These are phyloP conservation scores for Trichoderma semiorbis DNA, from an alignment of 2,329 filamentous ascomycete species.

Conservation along the genomic window DNA sequence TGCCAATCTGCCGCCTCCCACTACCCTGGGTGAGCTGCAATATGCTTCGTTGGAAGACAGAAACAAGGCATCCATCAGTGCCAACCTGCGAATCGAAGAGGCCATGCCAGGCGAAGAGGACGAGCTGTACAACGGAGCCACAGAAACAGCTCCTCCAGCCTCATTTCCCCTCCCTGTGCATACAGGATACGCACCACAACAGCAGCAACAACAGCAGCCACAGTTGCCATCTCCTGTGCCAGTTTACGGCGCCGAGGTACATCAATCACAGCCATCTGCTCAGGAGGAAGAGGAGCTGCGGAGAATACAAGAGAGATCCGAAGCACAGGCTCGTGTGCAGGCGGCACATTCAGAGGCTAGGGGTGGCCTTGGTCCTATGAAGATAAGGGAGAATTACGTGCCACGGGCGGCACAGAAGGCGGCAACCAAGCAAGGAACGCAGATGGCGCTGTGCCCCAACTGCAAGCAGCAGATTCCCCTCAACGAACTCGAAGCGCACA, in stretches of 20 bases:
- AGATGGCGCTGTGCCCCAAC: slow-evolving; percentile 82
- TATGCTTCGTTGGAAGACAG: slow-evolving; percentile 94
- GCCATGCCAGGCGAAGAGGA: slow-evolving; percentile 80
- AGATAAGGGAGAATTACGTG: slow-evolving; percentile 90
- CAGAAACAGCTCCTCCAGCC: slow-evolving; percentile 33
- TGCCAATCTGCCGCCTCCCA: slow-evolving; percentile 81
- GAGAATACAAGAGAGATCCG: slow-evolving; percentile 60
- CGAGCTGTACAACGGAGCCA: slow-evolving; percentile 48
- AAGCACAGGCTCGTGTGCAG: slow-evolving; percentile 62
- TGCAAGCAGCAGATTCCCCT: slow-evolving; percentile 87
- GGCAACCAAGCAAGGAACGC: slow-evolving; percentile 60
- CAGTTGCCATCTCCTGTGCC: slow-evolving; percentile 41
- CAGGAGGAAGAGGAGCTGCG: slow-evolving; percentile 61
- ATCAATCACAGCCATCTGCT: slow-evolving; percentile 35
- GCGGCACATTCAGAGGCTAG: slow-evolving; percentile 76
- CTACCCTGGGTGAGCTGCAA: slow-evolving; percentile 85
- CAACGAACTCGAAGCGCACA: slow-evolving; percentile 85
- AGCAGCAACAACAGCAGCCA: slow-evolving; percentile 23
- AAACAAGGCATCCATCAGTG: slow-evolving; percentile 80
- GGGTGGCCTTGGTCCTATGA: slow-evolving; percentile 67
- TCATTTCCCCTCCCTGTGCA: slow-evolving; percentile 45
- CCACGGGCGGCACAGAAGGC: slow-evolving; percentile 74
- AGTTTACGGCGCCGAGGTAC: slow-evolving; percentile 24
- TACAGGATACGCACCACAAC: slow-evolving; percentile 40
- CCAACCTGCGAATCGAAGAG: slow-evolving; percentile 86